A percentile compares a stretch with the other conserved stretches of the same genome.
phyloP scores from a whole-genome alignment of 441 rosid species.

The Pelargonium cotyledonis region DNA sequence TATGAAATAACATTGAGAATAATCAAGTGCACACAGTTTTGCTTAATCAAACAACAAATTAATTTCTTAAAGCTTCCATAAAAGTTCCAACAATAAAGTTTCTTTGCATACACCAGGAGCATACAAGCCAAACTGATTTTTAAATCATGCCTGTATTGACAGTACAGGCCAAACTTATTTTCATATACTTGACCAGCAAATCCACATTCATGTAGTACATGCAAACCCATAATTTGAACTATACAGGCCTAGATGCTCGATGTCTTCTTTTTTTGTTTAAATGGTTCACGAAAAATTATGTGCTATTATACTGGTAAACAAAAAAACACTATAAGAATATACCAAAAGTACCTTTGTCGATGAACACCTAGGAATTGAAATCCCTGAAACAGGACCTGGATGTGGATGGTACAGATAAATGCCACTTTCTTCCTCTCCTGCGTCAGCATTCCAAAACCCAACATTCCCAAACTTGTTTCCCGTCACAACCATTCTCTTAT shows the following conservation, averaged over 20 bases:
- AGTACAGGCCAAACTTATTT: too few species aligned
- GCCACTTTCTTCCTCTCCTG: constrained; percentile 34
- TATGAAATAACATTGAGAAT: neutral
- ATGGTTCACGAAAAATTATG: too few species aligned
- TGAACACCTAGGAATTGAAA: constrained; percentile 46
- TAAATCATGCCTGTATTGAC: too few species aligned
- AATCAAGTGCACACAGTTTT: neutral
- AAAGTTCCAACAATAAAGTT: neutral
- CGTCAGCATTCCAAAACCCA: constrained; percentile 67
- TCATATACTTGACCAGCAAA: neutral
- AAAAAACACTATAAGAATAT: neutral
- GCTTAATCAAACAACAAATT: neutral
- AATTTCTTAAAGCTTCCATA: neutral
- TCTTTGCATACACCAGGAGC: neutral
- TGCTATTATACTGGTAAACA: neutral
- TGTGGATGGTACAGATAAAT: constrained; percentile 53
- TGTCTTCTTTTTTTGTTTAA: too few species aligned
- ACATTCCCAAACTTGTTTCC: constrained; percentile 64
- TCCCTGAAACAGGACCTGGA: constrained; percentile 50
- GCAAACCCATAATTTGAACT: neutral
- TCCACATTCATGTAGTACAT: neutral
- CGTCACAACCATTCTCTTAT: constrained; percentile 53
- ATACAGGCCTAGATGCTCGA: neutral
- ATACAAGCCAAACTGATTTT: too few species aligned
- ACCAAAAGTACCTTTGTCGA: constrained; percentile 48